Evolutionary conservation across 495 filamentous ascomycete species (phyloP).

Genomic region (Amorphotheca resinae): DNA sequence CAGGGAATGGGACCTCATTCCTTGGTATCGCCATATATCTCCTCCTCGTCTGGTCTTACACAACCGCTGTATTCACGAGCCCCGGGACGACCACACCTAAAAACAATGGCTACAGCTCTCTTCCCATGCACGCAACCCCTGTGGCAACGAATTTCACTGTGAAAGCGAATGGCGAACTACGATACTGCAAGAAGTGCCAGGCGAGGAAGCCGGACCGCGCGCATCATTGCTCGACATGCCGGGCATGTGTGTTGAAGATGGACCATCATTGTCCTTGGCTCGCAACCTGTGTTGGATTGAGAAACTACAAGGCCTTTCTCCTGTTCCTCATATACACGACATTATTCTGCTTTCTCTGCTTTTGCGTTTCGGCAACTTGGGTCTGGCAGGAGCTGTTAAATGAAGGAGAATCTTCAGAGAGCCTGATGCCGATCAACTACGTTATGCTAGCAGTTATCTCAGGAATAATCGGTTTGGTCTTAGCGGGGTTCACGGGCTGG

Average conservation of each 20-base stretch:
- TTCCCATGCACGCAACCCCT: conserved; percentile 34
- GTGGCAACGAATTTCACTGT: conserved; percentile 70
- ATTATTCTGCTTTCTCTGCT: conserved; percentile 74
- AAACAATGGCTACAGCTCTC: conserved; percentile 34
- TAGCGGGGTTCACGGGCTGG: conserved; percentile 85
- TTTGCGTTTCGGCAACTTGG: conserved; percentile 58
- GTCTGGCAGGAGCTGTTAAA: conserved; percentile 68
- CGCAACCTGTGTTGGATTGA: conserved; percentile 84
- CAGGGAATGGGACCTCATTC: conserved; percentile 34
- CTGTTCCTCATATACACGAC: conserved; percentile 88
- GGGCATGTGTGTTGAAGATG: conserved; percentile 94
- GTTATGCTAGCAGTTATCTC: conserved; percentile 74
- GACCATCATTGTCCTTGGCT: conserved; percentile 99
- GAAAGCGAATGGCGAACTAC: conserved; percentile 70
- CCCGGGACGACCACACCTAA: conserved; percentile 53
- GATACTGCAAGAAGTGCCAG: conserved; percentile 97
- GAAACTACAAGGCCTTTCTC: conserved; percentile 91
- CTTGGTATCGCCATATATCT: conserved; percentile 61
- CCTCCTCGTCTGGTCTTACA: conserved; percentile 79
- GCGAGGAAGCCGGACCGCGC: conserved; percentile 86
- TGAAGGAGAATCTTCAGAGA: conserved; percentile 49
- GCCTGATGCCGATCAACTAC: conserved; percentile 77
- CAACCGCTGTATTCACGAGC: conserved; percentile 79
- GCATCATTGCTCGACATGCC: conserved; percentile 91
- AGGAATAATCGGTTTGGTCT: conserved; percentile 81